These are phyloP conservation scores for Backusella psychrophila DNA, from an alignment of 192 early-diverging fungal genomes.

Conservation along the genomic window DNA sequence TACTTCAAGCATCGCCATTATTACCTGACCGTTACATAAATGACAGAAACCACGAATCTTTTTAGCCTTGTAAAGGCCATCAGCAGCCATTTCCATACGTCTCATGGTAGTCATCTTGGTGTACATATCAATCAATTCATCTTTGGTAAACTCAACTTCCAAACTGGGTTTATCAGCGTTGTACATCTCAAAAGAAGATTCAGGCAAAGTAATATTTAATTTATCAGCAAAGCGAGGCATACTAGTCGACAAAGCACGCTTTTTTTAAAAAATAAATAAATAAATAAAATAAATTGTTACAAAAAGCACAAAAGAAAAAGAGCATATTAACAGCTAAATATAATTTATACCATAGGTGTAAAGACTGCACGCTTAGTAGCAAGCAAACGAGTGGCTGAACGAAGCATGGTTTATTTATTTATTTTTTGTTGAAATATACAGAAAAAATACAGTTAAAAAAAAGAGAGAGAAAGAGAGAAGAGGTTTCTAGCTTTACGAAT, in stretches of 20 bases:
- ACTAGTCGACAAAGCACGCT: slow-evolving; percentile 41
- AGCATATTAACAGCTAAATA: background rate
- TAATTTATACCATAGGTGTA: slow-evolving; percentile 8
- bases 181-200: slow-evolving; percentile 77
- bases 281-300: background rate
- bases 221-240: slow-evolving; percentile 32
- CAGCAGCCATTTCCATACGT: slow-evolving; percentile 90
- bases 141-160: slow-evolving; percentile 61
- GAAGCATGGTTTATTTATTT: slow-evolving; percentile 28
- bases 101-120: slow-evolving; percentile 86
- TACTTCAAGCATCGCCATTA: background rate
- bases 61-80: slow-evolving; percentile 95
- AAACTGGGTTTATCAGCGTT: slow-evolving; percentile 73
- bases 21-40: slow-evolving; percentile 94
- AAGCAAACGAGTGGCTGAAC: slow-evolving; percentile 32
- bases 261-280: background rate
- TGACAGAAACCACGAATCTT: slow-evolving; percentile 98
- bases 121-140: slow-evolving; percentile 81
- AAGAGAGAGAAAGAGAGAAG: background rate
- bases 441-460: slow-evolving; percentile 10
- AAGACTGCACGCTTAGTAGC: slow-evolving; percentile 25
- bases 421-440: slow-evolving; percentile 9
- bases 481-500: background rate
- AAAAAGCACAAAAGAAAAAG: background rate
- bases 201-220: slow-evolving; percentile 71